Base-by-base conservation (phyloP, 495 filamentous ascomycete genomes). In the Hypoxylon intermedium region DNA sequence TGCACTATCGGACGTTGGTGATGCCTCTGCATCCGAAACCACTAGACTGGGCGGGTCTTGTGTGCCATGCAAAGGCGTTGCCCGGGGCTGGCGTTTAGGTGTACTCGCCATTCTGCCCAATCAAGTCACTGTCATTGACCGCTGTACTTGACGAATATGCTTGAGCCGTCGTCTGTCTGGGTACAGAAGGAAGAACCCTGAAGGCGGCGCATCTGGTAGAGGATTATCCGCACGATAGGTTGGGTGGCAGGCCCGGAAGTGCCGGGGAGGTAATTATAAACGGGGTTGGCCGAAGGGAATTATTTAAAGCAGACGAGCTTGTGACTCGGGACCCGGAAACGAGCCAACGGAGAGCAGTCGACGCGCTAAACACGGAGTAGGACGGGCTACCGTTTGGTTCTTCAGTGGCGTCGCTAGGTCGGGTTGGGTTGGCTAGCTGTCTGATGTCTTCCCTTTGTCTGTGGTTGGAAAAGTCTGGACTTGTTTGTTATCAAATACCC, bases 1-100 rank as follows among this genome's bases (percentile, higher is more conserved):
- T 26, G 38, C 54, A 7, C 65, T 57, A n/a, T 77, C 73, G 13
- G 58, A 68, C 2, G 63, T 63, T 30, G 65, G 66, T 3, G 66
- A 67, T 11, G 36, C 52, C 28, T 64, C 68, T 26, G 60, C 62
- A 21, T 68, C 68, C 9, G 53, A 44, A 24, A 58, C 20, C 30
- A 56, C 33, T 38, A 65, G 21, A 33, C 38, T 65, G 18, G 41
- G 44, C 15, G 58, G 61, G 13, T 62, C 49, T 45, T 28, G 48
- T 40, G 55, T 53, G 36, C 46, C 48, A 19, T n/a, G 41, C 6
- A 19, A 18, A 38, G 45, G 48, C 18, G 41, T 16, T 16, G 12
- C 51, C 52, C 3, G 47, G 19, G 46, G 16, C 30, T 46, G 41
- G 28, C 7, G 46, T 49, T 21, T 52, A 21, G 21, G n/a, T 56